Evolutionary conservation across 2,329 filamentous ascomycete genomes (phyloP).

Genomic region (Achaetomium macrosporum): DNA sequence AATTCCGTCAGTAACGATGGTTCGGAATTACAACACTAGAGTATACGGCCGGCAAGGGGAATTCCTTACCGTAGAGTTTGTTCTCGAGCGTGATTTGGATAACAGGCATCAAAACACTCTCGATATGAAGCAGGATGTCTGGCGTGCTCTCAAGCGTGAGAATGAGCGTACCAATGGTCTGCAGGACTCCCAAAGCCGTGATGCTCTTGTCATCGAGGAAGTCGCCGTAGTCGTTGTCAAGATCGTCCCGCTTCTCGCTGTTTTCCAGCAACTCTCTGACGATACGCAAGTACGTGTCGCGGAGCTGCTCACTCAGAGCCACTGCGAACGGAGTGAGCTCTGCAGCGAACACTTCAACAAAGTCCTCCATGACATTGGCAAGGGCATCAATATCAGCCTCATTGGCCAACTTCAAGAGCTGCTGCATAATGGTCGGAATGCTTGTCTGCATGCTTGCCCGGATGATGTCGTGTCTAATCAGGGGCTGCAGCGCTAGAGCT

Average conservation of each 20-base stretch:
- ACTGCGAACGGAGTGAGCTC: constrained; percentile 97
- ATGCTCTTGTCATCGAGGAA: constrained; percentile 98
- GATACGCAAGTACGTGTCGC: constrained; percentile 93
- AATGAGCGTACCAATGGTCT: constrained; percentile 96
- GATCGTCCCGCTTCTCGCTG: constrained; percentile 68
- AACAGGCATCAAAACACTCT: constrained; percentile 94
- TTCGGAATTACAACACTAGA: neutral
- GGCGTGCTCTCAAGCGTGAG: constrained; percentile 95
- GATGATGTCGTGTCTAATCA: constrained; percentile 93
- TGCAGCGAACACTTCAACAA: constrained; percentile 96
- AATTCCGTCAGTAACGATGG: constrained; percentile 4
- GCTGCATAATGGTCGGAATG: constrained; percentile 99
- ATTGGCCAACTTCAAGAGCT: constrained; percentile 92
- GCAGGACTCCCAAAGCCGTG: constrained; percentile 88
- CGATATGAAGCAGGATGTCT: constrained; percentile 88
- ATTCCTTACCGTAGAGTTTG: constrained; percentile 76
- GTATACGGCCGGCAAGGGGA: constrained; percentile 4
- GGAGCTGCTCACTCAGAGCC: constrained; percentile 87
- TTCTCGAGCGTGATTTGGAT: constrained; percentile 95
- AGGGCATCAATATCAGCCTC: constrained; percentile 96
- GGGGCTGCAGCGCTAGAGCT: constrained; percentile 84
- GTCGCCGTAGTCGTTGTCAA: constrained; percentile 77
- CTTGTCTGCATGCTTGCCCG: constrained; percentile 93
- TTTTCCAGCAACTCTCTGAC: constrained; percentile 87
- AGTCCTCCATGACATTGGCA: constrained; percentile 99